These are phyloP conservation scores for Fusarium goolgardi DNA, from an alignment of 2,329 filamentous ascomycete species.

Conservation along the genomic window DNA sequence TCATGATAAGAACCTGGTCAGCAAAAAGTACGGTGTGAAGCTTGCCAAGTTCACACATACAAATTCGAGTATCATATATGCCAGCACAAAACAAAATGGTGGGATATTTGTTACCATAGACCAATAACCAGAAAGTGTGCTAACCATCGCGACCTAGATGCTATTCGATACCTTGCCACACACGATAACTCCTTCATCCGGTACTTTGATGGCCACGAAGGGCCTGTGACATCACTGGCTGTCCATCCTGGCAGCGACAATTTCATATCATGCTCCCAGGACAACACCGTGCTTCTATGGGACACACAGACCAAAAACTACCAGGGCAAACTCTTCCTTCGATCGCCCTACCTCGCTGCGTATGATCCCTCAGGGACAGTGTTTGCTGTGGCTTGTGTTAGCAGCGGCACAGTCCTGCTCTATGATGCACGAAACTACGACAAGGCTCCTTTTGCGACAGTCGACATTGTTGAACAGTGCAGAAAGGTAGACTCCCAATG, in stretches of 20 bases:
- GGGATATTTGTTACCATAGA: constrained; percentile 31
- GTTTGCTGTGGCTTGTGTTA: constrained; percentile 88
- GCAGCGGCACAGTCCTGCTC: constrained; percentile 81
- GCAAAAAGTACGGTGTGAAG: constrained; percentile 97
- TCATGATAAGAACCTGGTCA: constrained; percentile 87
- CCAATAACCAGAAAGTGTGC: background rate
- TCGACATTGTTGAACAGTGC: constrained; percentile 77
- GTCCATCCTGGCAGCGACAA: constrained; percentile 89
- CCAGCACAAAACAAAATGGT: constrained; percentile 94
- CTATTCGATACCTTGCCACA: constrained; percentile 85
- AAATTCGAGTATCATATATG: constrained; percentile 90
- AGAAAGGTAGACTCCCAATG: constrained; percentile 66
- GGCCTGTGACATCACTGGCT: constrained; percentile 82
- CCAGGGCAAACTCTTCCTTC: constrained; percentile 82
- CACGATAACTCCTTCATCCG: constrained; percentile 97
- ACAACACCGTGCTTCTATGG: constrained; percentile 94
- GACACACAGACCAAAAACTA: constrained; percentile 83
- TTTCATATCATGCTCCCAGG: constrained; percentile 90
- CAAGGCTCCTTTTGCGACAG: constrained; percentile 86
- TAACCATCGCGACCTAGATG: constrained; percentile 64
- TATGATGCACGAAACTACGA: constrained; percentile 96
- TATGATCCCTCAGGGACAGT: constrained; percentile 94
- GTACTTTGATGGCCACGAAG: constrained; percentile 93
- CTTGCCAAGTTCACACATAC: constrained; percentile 95
- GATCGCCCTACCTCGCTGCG: constrained; percentile 83